Evolutionary conservation across 2,329 filamentous ascomycete species (phyloP).

Genomic region (Claviceps sp.): DNA sequence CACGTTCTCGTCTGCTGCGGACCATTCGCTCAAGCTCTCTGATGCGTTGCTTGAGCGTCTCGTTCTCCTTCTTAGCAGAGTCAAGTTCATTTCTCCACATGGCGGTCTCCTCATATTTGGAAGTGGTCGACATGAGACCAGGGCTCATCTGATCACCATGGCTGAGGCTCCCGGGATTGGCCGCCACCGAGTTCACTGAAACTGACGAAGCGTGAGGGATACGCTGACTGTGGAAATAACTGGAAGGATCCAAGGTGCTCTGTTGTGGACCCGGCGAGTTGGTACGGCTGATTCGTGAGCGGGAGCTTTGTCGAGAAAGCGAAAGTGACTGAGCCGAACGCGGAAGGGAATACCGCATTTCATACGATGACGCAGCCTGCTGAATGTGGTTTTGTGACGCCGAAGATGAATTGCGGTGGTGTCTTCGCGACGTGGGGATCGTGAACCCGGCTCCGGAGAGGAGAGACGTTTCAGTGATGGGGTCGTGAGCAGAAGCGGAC

Average conservation of each 20-base stretch:
- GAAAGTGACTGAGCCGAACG: constrained; percentile 30
- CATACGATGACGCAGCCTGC: constrained; percentile 22
- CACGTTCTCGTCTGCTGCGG: constrained; percentile 33
- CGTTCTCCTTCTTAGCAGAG: constrained; percentile 49
- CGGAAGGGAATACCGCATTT: constrained; percentile 28
- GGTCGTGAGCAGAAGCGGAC: constrained; percentile 38
- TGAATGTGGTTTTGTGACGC: constrained; percentile 37
- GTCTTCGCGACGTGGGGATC: constrained; percentile 39
- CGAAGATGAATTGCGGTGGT: constrained; percentile 46
- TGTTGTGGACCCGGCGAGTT: constrained; percentile 32
- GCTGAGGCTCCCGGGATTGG: constrained; percentile 25
- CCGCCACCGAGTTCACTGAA: constrained; percentile 24
- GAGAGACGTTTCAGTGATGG: constrained; percentile 35
- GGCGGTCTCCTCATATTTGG: constrained; percentile 49
- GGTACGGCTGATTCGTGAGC: constrained; percentile 38
- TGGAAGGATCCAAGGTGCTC: constrained; percentile 29
- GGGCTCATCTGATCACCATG: constrained; percentile 34
- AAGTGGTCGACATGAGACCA: constrained; percentile 40
- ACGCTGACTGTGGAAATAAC: constrained; percentile 35
- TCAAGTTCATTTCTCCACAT: constrained; percentile 48
- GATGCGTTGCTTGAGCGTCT: constrained; percentile 44
- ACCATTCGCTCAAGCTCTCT: constrained; percentile 47
- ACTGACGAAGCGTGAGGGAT: constrained; percentile 22
- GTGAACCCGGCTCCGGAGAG: constrained; percentile 45
- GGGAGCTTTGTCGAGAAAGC: constrained; percentile 39